Evolutionary conservation across 1,284 basidiomycete species (phyloP).

Genomic region (Trichosporon asahii): DNA sequence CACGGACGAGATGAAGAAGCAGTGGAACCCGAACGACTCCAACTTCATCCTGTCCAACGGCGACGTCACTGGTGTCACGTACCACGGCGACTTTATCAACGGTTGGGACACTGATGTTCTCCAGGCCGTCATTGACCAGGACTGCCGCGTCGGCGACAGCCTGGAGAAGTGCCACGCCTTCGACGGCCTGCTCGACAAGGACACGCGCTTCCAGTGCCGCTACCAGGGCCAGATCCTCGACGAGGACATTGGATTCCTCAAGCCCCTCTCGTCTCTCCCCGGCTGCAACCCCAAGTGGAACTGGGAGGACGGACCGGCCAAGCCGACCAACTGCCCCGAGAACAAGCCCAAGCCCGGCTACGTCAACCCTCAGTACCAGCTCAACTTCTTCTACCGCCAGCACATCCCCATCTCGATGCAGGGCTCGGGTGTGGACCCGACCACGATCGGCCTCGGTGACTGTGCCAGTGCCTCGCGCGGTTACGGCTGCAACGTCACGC

Average conservation of each 20-base stretch:
- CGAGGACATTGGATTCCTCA: constrained; percentile 18
- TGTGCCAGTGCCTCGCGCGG: background rate
- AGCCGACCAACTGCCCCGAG: constrained; percentile 15
- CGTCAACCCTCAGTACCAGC: constrained; percentile 5
- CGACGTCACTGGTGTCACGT: constrained; percentile 49
- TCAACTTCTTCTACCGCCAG: background rate
- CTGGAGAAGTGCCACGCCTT: constrained; percentile 10
- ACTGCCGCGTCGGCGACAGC: constrained; percentile 30
- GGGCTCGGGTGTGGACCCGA: background rate
- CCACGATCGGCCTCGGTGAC: background rate
- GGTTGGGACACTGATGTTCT: constrained; percentile 49
- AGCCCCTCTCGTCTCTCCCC: constrained; percentile 27
- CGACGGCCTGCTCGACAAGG: background rate
- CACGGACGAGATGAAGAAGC: background rate
- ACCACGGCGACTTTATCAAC: constrained; percentile 52
- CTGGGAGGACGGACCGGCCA: constrained; percentile 12
- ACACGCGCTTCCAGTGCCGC: constrained; percentile 8
- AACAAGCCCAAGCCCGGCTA: constrained; percentile 14
- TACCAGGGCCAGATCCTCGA: constrained; percentile 17
- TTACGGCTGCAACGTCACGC: background rate
- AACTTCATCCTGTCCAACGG: constrained; percentile 40
- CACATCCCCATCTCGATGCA: background rate
- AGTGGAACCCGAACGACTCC: constrained; percentile 10
- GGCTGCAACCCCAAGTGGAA: constrained; percentile 44
- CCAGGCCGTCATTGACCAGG: constrained; percentile 42